Evolutionary conservation across 192 early-diverging fungal genomes (phyloP).

Genomic region (Backusella luteola): DNA sequence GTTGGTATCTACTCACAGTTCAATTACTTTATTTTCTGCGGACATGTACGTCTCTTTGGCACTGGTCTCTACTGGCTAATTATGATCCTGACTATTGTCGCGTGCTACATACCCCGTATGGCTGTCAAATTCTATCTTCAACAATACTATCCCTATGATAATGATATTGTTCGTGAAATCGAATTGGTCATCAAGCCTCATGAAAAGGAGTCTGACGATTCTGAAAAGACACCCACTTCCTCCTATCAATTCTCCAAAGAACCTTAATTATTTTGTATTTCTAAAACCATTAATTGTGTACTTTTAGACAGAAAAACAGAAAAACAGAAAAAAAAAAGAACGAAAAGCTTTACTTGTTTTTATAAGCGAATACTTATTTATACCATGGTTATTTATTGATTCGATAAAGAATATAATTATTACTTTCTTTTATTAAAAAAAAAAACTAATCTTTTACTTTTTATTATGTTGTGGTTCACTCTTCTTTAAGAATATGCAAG

Average conservation of each 20-base stretch:
- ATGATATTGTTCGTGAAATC: constrained; percentile 84
- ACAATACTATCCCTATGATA: constrained; percentile 75
- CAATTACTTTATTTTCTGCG: constrained; percentile 31
- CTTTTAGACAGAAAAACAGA: background rate
- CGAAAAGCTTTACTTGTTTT: background rate
- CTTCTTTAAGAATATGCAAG: background rate
- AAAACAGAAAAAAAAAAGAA: background rate
- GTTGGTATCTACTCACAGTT: constrained; percentile 58
- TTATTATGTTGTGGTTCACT: background rate
- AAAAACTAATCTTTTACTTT: background rate
- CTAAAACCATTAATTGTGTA: background rate
- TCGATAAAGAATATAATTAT: background rate
- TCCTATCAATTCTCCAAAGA: background rate
- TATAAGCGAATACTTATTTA: background rate
- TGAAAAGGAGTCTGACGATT: background rate
- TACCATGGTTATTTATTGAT: background rate
- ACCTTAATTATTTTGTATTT: constrained; percentile 5
- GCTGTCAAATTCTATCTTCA: constrained; percentile 65
- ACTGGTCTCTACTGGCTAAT: constrained; percentile 70
- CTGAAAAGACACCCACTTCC: background rate
- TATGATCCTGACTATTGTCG: constrained; percentile 51
- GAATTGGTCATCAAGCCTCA: constrained; percentile 35
- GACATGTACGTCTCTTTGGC: constrained; percentile 52
- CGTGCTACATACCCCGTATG: constrained; percentile 76
- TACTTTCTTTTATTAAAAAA: no score